A percentile compares a stretch with the other conserved stretches of the same genome.
Conservation (phyloP, 2,329 filamentous ascomycete genomes). For the Colletotrichum eleusines region DNA sequence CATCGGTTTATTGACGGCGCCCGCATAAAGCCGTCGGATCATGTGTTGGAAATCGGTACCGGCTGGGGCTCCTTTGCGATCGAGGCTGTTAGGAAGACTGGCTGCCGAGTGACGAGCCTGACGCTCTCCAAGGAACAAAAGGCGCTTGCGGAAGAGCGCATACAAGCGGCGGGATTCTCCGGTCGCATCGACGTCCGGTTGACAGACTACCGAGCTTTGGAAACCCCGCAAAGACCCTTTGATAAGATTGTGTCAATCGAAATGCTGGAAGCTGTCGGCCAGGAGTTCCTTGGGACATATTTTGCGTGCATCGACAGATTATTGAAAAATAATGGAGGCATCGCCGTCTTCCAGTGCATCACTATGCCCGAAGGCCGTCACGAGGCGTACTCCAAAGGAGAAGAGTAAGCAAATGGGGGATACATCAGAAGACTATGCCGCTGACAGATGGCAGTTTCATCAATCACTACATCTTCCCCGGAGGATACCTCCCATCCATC, state of each 20-base stretch:
- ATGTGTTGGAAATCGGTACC: constrained; percentile 80
- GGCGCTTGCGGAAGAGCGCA: constrained; percentile 73
- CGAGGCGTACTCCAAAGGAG: constrained; percentile 72
- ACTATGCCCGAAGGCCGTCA: constrained; percentile 80
- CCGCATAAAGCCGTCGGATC: constrained; percentile 72
- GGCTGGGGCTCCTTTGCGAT: constrained; percentile 83
- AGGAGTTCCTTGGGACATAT: constrained; percentile 75
- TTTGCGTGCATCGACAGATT: constrained; percentile 73
- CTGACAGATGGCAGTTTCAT: constrained; percentile 66
- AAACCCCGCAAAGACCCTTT: constrained; percentile 65
- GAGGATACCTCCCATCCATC: constrained; percentile 75
- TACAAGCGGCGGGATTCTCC: constrained; percentile 69
- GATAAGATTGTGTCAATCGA: constrained; percentile 83
- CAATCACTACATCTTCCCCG: constrained; percentile 82
- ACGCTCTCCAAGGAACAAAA: constrained; percentile 79
- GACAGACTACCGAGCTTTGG: constrained; percentile 75
- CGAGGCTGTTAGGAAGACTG: constrained; percentile 72
- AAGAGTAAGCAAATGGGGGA: constrained; percentile 65
- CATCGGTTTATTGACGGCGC: constrained; percentile 74
- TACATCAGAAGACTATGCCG: neutral
- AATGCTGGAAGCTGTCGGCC: constrained; percentile 81
- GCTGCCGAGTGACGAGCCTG: constrained; percentile 76
- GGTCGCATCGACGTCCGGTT: constrained; percentile 74
- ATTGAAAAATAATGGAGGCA: constrained; percentile 73
- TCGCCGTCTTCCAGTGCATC: constrained; percentile 81